Conservation (phyloP, 306 rosid genomes). For the Prinsepia uniflora region DNA sequence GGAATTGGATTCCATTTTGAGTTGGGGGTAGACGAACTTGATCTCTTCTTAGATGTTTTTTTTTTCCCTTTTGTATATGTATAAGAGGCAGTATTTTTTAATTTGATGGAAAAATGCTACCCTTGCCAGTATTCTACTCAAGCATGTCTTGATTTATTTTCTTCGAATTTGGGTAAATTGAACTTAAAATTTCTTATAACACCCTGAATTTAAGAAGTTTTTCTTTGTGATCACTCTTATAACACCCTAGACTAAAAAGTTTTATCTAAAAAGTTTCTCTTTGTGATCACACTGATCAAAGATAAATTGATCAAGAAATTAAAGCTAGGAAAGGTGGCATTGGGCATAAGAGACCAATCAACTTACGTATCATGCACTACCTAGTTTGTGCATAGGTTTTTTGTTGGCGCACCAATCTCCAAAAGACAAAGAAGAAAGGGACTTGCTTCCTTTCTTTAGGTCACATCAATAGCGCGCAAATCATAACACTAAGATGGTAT, state of each 20-base stretch:
- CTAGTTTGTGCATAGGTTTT: neutral
- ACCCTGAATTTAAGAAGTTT: no score
- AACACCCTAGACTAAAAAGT: no score
- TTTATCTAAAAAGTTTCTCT: no score
- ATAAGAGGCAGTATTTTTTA: constrained; percentile 42
- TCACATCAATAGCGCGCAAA: neutral
- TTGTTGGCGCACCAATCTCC: neutral
- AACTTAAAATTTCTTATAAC: no score
- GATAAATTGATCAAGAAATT: no score
- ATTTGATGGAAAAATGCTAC: constrained; percentile 29
- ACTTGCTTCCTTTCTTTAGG: neutral
- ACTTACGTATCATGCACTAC: neutral
- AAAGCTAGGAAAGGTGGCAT: no score
- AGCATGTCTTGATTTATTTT: neutral
- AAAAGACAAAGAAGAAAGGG: neutral
- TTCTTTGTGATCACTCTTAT: no score
- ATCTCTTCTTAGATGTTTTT: constrained; percentile 26
- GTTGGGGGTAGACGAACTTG: constrained; percentile 32
- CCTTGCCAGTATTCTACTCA: neutral
- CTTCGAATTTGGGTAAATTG: no score
- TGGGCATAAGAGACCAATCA: neutral
- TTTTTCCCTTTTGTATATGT: constrained; percentile 45
- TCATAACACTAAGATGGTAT: no score
- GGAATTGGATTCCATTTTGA: constrained; percentile 61
- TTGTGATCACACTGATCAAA: no score